Evolutionary conservation across 768 basidiomycete species (phyloP).

Genomic region (Trametes maxima): DNA sequence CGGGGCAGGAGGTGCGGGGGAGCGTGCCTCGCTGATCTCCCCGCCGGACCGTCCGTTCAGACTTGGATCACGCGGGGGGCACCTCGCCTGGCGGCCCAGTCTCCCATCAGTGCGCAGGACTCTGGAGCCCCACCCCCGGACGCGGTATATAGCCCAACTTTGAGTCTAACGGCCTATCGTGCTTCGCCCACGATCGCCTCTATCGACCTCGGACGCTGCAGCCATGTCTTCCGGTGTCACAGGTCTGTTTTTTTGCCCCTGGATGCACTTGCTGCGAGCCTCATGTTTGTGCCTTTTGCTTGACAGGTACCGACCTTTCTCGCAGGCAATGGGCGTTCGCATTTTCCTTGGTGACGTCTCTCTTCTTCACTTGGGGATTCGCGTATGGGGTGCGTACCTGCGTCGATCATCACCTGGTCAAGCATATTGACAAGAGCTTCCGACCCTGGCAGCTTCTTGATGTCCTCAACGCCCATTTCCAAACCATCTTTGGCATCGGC

Average conservation of each 20-base stretch:
- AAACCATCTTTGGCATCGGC: constrained; percentile 63
- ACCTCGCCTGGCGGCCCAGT: neutral
- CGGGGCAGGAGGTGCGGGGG: constrained; percentile 3
- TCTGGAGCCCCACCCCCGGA: constrained; percentile 17
- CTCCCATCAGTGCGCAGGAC: constrained; percentile 17
- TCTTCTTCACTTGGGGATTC: constrained; percentile 81
- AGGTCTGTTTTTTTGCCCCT: constrained; percentile 32
- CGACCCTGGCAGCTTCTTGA: constrained; percentile 63
- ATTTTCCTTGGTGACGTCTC: constrained; percentile 69
- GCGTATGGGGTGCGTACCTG: constrained; percentile 57
- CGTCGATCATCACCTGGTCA: neutral
- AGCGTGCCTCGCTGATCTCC: constrained; percentile 6
- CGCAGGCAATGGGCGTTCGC: constrained; percentile 54
- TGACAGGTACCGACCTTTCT: constrained; percentile 45
- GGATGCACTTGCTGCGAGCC: neutral
- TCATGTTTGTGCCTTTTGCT: neutral
- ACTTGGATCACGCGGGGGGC: constrained; percentile 23
- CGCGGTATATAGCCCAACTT: constrained; percentile 20
- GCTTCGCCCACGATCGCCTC: constrained; percentile 14
- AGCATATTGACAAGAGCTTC: constrained; percentile 27
- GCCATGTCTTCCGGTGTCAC: constrained; percentile 46
- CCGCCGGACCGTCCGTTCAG: constrained; percentile 13
- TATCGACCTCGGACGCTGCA: constrained; percentile 10
- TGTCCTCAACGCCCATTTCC: constrained; percentile 74
- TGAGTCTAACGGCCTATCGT: constrained; percentile 3